Base-by-base conservation (phyloP, 2,329 filamentous ascomycete genomes). In the Teratosphaeria pseudoeucalypti region DNA sequence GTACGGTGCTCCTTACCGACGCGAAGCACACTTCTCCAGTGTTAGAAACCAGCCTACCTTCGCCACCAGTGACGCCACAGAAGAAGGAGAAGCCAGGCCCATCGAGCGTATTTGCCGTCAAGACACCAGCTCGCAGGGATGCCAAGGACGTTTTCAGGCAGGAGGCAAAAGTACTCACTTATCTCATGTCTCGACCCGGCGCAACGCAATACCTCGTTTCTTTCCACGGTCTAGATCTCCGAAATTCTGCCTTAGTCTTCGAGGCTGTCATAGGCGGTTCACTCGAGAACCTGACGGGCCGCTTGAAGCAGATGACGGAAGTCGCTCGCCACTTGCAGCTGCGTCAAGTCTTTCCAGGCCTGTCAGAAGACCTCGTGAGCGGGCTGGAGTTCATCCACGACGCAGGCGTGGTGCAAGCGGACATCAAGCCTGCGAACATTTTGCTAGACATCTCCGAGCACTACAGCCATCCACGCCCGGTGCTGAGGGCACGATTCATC, bases 371-470 rank as follows among this genome's bases (percentile, higher is more conserved):
- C 39, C 70, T 79, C 6, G 68, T 78, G 34, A 65, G 67, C 43
- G 75, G 75, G 23, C 68, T 80, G 3, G 69, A 70, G 3, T 79
- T 77, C 71, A 64, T 80, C 58, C 72, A 77, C 58, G 60, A 66
- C 7, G 70, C 72, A 29, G 69, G 68, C 26, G 72, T 77, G 55
- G 70, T 76, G 1, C 74, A 76, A 59, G 77, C 75, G 5, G 78
- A 80, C 60, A 74, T 79, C 67, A 80, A 80, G 65, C 76, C 78
- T 1, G 72, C 71, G 1, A 80, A 80, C 65, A 72, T 80, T 53
- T 71, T 80, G 39, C 65, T 77, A 56, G 65, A 62, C 58, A 61
- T 68, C 58, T 64, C 67, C 14, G 60, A 64, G 47, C 62, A 65
- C 34, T 58, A 62, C 37, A 62, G 61, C 14, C 61, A 66, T 3